Conservation (phyloP, 441 rosid species). For the Gossypium aridum region DNA sequence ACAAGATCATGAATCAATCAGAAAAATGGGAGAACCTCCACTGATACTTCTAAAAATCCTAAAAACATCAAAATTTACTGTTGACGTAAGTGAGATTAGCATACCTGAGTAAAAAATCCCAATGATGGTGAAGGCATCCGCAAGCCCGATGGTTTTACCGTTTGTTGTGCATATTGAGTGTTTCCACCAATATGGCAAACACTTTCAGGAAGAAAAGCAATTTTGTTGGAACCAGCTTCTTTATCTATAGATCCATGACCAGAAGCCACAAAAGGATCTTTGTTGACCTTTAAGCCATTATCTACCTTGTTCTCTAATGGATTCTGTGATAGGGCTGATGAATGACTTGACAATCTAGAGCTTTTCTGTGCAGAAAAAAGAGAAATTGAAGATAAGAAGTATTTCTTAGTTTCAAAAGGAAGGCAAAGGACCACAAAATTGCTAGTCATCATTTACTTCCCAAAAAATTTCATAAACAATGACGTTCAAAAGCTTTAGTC, state of each 20-base stretch:
- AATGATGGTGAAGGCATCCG: constrained; percentile 89
- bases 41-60: background rate
- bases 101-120: constrained; percentile 77
- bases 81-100: constrained; percentile 5
- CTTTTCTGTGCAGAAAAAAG: constrained; percentile 31
- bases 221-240: constrained; percentile 25
- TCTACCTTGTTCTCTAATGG: constrained; percentile 26
- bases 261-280: constrained; percentile 28
- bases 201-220: constrained; percentile 28
- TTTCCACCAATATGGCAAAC: constrained; percentile 19
- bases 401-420: background rate
- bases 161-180: constrained; percentile 27
- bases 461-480: constrained; percentile 8
- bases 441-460: constrained; percentile 7
- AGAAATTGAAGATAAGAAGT: background rate
- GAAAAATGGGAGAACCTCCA: constrained; percentile 11
- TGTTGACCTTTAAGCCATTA: constrained; percentile 24
- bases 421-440: constrained; percentile 2
- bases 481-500: constrained; percentile 19
- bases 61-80: background rate
- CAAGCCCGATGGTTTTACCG: constrained; percentile 71
- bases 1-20: constrained; percentile 13
- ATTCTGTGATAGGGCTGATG: constrained; percentile 30
- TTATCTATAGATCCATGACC: constrained; percentile 20
- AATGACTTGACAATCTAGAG: constrained; percentile 22